Evolutionary conservation across 495 filamentous ascomycete species (phyloP), one percentile per base, ranked within the genome.

Genomic region (Penicillium tannophilum): DNA sequence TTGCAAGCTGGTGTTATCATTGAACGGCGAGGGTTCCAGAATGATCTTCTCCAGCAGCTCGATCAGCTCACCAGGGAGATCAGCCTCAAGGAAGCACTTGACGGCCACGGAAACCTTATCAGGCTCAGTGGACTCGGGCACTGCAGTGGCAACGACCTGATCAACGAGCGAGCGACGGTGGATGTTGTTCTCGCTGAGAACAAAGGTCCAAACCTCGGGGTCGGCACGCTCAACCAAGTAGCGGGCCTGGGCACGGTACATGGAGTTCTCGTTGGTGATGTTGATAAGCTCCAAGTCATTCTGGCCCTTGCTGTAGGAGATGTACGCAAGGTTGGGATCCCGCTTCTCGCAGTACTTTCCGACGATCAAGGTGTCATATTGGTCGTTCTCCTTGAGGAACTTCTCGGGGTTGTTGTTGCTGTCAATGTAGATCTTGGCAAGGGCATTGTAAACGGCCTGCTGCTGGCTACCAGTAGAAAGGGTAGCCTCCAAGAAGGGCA

Each of bases 401-500:
- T 91, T 93, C 83, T 99, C 95, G 0, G 95, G 95, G 71, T 96
- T 92, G 77, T 97, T 97, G 82, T 99, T 99, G 72, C 89, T 93
- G 74, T 98, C 95, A 62, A 99, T 99, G 79, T 99, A 99, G 61
- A 99, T 98, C 88, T 99, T 99, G 8, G 95, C 95, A 36, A 99
- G 84, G 14, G 95, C 95, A 63, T 99, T 97, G 82, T 92, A 99
- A 47, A 99, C 91, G 28, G 94, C 95, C 76, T 95, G 91, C 74
- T 99, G 94, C 72, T 97, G 91, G 76, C 97, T 97, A 39, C 95
- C 95, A 56, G 84, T 85, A 36, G 90, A 90, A 41, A 98, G 77
- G 17, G 91, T 97, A 51, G 90, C 87, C 78, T 99, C 95, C 12
- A 99, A 85, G 88, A 98, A 99, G 26, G 95, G 95, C 44, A 99